A percentile compares a stretch with the other conserved stretches of the same genome.
Conservation (phyloP, 2,329 filamentous ascomycete genomes). For the Penicillium nordicum region DNA sequence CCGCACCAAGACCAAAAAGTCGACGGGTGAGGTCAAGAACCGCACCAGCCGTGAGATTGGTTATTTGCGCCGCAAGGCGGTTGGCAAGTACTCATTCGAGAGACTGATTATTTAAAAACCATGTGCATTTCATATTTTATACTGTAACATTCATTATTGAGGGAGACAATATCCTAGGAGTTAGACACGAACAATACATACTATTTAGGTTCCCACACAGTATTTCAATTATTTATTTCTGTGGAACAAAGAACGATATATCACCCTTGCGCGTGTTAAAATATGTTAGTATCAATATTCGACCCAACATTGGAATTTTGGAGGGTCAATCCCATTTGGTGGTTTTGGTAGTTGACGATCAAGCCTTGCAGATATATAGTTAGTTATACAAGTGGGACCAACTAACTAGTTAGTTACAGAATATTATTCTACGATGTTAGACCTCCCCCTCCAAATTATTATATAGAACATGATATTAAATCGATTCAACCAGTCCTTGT, state of each 20-base stretch:
- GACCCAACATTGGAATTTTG: too few relatives aligned
- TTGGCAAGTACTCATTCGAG: conserved; percentile 80
- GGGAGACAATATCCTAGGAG: conserved; percentile 21
- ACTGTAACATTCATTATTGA: conserved; percentile 17
- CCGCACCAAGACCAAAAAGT: conserved; percentile 54
- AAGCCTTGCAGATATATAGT: conserved; percentile 9
- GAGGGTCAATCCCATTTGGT: neutral
- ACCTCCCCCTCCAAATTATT: too few relatives aligned
- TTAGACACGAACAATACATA: conserved; percentile 13
- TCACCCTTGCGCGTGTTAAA: neutral
- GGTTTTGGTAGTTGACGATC: neutral
- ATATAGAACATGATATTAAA: neutral
- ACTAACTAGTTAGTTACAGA: neutral
- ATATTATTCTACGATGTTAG: neutral
- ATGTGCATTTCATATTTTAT: conserved; percentile 25
- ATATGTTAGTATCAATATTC: neutral
- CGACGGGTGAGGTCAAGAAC: conserved; percentile 65
- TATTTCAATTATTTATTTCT: neutral
- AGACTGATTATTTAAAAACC: conserved; percentile 60
- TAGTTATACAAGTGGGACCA: conserved; percentile 4
- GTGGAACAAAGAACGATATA: neutral
- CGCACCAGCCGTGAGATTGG: conserved; percentile 71
- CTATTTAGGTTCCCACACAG: neutral
- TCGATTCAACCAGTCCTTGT: neutral
- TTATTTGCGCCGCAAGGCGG: conserved; percentile 72